Evolutionary conservation across 139 green algal genomes (phyloP).

Genomic region (Closterium sp.): DNA sequence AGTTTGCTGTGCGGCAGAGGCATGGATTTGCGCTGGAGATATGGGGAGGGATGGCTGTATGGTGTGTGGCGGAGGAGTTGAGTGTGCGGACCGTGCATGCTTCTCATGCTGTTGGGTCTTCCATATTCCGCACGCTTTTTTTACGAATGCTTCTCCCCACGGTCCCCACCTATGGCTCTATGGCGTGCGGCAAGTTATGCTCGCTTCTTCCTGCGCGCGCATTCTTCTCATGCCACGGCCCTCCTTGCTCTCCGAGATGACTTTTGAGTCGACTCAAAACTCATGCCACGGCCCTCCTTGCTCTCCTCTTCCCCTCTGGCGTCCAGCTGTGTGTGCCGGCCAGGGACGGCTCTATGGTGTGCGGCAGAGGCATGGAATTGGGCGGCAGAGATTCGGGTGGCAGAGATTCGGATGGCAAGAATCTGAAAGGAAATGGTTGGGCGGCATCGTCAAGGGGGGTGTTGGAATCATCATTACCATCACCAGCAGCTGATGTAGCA

Average conservation of each 20-base stretch:
- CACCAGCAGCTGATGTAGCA: background rate
- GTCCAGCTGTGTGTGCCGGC: background rate
- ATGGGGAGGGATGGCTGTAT: no score
- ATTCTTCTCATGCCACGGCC: no score
- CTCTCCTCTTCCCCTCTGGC: background rate
- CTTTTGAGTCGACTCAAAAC: no score
- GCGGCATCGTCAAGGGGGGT: background rate
- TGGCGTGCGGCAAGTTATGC: no score
- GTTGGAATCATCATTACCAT: background rate
- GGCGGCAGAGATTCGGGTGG: background rate
- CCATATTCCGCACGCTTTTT: no score
- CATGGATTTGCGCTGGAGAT: background rate
- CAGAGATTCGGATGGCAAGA: background rate
- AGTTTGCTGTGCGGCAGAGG: background rate
- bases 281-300: background rate
- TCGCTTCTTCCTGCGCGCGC: no score
- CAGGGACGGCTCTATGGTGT: background rate
- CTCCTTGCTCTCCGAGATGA: no score
- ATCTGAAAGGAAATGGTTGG: background rate
- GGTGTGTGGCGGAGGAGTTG: no score
- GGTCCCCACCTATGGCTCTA: no score
- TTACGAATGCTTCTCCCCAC: no score
- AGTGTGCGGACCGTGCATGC: no score
- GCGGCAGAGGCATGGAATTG: background rate
- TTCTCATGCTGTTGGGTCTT: background rate